Base-by-base conservation (phyloP, 805 yeast genomes). In the Suhomyces xylopsoci region DNA sequence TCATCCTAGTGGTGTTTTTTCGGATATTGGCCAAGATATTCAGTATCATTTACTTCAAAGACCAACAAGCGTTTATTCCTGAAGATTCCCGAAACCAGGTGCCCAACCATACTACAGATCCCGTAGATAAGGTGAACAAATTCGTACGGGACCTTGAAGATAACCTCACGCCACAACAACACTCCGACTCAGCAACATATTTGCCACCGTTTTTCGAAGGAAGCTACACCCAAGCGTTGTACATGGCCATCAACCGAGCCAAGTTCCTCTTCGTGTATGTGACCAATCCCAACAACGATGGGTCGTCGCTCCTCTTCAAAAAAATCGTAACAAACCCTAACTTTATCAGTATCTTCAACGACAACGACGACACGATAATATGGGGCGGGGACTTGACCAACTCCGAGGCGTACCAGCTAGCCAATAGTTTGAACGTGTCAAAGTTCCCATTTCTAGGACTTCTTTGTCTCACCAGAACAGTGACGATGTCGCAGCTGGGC, bases 321-420 rank as follows among this genome's bases (percentile, higher is more conserved):
- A 77, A 77, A 9, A 78, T 90, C 2, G 65, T 90, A 46, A 70
- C 83, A 43, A 74, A 81, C 53, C 78, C 75, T 2, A 67, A 65
- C 24, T 82, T 88, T 50, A 69, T 81, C 12, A 66, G 73, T 4
- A 50, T 71, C 2, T 73, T 72, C 46, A 51, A 62, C 15, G 53
- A 56, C n/a, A 36, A 73, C 77, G 79, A 77, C 46, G 79, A 88
- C 45, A 65, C 85, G 2, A 58, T 89, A 3, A 69, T 89, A 1
- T 93, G 98, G 98, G 96, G 92, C 42, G 97, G 97, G 7, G 86
- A 89, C 63, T 81, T 87, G 22, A 79, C 81, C n/a, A 83, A 84
- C 52, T 82, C 91, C 19, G 98, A 93, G 66, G 89, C 93, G 1
- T 84, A 82, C 62, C 96, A 90, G 60, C 84, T 90, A 14, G 87